Conservation (phyloP, 2,329 filamentous ascomycete species). For the Septoria linicola region DNA sequence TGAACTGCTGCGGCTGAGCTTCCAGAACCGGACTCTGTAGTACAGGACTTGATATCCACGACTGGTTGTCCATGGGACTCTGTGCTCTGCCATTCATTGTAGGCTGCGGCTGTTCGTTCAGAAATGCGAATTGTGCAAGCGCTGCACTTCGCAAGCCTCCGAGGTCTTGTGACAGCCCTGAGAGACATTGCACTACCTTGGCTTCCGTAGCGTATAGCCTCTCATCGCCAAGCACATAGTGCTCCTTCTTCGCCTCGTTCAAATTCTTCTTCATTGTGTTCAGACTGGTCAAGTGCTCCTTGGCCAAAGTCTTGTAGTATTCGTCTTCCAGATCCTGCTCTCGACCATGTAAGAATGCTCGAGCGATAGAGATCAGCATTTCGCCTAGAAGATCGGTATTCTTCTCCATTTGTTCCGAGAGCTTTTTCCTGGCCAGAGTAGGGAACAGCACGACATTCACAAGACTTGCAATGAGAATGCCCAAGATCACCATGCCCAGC, state of each 20-base stretch:
- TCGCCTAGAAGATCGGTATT: conserved; percentile 74
- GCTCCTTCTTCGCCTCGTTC: conserved; percentile 83
- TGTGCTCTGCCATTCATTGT: conserved; percentile 8
- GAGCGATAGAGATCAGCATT: conserved; percentile 77
- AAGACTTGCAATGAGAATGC: conserved; percentile 67
- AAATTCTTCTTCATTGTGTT: conserved; percentile 72
- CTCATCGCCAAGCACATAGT: conserved; percentile 78
- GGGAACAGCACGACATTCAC: conserved; percentile 79
- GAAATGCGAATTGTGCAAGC: conserved; percentile 79
- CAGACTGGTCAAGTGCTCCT: conserved; percentile 66
- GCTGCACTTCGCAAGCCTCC: conserved; percentile 88
- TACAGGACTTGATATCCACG: conserved; percentile 18
- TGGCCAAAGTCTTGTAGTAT: conserved; percentile 59
- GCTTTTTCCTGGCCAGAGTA: conserved; percentile 69
- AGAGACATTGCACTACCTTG: conserved; percentile 77
- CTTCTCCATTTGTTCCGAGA: conserved; percentile 71
- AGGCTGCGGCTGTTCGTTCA: conserved; percentile 57
- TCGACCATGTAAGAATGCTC: conserved; percentile 77
- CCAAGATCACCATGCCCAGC: conserved; percentile 79
- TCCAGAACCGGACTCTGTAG: conserved; percentile 11
- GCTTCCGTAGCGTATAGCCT: conserved; percentile 75
- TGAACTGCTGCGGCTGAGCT: conserved; percentile 25
- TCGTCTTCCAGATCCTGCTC: conserved; percentile 72
- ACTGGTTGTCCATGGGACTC: conserved; percentile 7
- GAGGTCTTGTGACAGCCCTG: conserved; percentile 81